phyloP scores from a whole-genome alignment of 1,284 basidiomycete genomes.

The Cryptococcus depauperatus region DNA sequence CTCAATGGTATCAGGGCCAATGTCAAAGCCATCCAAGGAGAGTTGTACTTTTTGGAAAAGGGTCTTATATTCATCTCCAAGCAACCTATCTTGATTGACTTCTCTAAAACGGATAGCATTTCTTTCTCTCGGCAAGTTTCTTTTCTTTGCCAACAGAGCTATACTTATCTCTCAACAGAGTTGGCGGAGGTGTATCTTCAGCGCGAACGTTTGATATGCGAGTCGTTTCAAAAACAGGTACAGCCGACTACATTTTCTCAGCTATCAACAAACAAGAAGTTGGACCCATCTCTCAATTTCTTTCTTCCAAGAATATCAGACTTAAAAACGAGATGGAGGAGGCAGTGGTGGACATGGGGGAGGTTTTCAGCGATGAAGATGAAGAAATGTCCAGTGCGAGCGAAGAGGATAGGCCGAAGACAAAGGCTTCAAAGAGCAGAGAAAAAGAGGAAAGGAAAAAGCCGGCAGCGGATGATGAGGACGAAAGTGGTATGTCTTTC shows the following conservation, averaged over 20 bases:
- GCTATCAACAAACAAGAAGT: constrained; percentile 95
- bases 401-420: constrained; percentile 36
- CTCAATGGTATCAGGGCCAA: constrained; percentile 76
- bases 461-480: constrained; percentile 61
- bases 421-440: constrained; percentile 46
- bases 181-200: constrained; percentile 81
- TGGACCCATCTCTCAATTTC: constrained; percentile 71
- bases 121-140: constrained; percentile 69
- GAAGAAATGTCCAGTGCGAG: constrained; percentile 50
- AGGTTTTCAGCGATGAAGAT: constrained; percentile 67
- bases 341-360: constrained; percentile 59
- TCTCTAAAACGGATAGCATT: constrained; percentile 83
- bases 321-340: constrained; percentile 98
- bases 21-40: constrained; percentile 93
- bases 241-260: constrained; percentile 79
- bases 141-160: background rate
- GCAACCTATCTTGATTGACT: constrained; percentile 84
- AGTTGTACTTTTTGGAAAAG: constrained; percentile 97
- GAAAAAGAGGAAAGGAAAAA: constrained; percentile 28
- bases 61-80: constrained; percentile 97
- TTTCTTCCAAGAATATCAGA: constrained; percentile 83
- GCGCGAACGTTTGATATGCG: constrained; percentile 92
- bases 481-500: constrained; percentile 62
- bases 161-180: constrained; percentile 44
- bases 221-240: constrained; percentile 67